Evolutionary conservation across 768 basidiomycete species (phyloP).

Genomic region (Tubosaeta sp.): DNA sequence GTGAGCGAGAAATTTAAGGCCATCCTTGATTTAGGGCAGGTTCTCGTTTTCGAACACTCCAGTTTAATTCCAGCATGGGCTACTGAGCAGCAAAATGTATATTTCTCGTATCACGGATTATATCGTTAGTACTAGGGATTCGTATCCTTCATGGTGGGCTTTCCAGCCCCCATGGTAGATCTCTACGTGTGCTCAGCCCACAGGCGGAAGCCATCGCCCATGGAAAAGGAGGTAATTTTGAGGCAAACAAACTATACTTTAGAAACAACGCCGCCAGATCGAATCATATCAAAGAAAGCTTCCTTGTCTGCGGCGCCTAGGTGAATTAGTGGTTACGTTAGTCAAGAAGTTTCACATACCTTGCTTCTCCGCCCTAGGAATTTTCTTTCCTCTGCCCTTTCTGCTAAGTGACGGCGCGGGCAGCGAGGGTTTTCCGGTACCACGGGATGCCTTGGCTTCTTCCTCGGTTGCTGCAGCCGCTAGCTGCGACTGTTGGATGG

Average conservation of each 20-base stretch:
- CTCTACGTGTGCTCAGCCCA: too few relatives aligned
- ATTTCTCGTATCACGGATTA: too few relatives aligned
- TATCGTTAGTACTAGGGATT: too few relatives aligned
- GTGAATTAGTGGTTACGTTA: neutral
- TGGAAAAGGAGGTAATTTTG: too few relatives aligned
- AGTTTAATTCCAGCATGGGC: too few relatives aligned
- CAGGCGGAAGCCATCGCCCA: too few relatives aligned
- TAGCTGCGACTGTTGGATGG: constrained; percentile 76
- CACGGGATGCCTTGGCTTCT: constrained; percentile 57
- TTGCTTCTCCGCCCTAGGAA: constrained; percentile 53
- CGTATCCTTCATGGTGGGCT: too few relatives aligned
- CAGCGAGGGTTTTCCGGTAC: constrained; percentile 69
- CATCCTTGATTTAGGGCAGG: constrained; percentile 38
- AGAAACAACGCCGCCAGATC: constrained; percentile 75
- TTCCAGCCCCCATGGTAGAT: too few relatives aligned
- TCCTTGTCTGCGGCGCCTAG: constrained; percentile 62
- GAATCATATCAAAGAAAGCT: constrained; percentile 79
- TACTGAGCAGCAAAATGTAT: too few relatives aligned
- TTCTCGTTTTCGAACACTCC: constrained; percentile 8
- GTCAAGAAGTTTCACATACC: constrained; percentile 35
- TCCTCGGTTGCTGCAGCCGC: constrained; percentile 49
- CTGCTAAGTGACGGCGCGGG: constrained; percentile 57
- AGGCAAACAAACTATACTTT: constrained; percentile 56
- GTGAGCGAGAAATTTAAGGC: constrained; percentile 30
- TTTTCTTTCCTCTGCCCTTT: constrained; percentile 45